Evolutionary conservation across 2,329 filamentous ascomycete genomes (phyloP), one percentile per base, ranked within the genome.

Genomic region (Neopestalotiopsis sp.): DNA sequence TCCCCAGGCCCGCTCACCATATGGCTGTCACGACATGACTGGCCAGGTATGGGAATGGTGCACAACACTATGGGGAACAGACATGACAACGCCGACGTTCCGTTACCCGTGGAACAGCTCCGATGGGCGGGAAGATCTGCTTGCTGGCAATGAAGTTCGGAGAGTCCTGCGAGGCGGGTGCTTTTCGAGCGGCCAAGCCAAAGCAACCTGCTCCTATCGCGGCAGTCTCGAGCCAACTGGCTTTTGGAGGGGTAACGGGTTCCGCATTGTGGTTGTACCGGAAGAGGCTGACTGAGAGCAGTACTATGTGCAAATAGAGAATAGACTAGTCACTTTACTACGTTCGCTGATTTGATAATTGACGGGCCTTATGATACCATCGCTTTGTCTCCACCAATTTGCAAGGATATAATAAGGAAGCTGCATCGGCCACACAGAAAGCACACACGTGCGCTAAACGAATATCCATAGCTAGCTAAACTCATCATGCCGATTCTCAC

Each of bases 1-100:
- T 32, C 56, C 66, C 12, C 12, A n/a, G 5, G 66, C 57, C 17
- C 53, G 56, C 20, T 67, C 66, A 13, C 56, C 34, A 14, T 67
- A 45, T 28, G 66, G 66, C 24, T 61, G 66, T 30, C 62, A 62
- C 32, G 66, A 67, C 38, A 67, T 67, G 66, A 38, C 57, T 17
- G 66, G 66, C n/a, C 66, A 67, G 57, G 58, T 61, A 17, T 67
- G 66, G 66, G 66, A 67, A 30, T 67, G 66, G 66, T 67, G 66
- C 34, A 45, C 66, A 34, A 67, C 66, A 14, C 32, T 61, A 14
- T 67, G 66, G 66, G 66, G 57, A 17, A 38, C 24, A 30, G 58
- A 62, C 30, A 67, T 67, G 66, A 40, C 66, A 17, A 67, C 66
- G n/a, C 66, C 66, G 34, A 5, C 38, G 10, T 62, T 67, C 20